Evolutionary conservation across 1,284 basidiomycete species (phyloP).

Genomic region (Rhodotorula mucilaginosa): DNA sequence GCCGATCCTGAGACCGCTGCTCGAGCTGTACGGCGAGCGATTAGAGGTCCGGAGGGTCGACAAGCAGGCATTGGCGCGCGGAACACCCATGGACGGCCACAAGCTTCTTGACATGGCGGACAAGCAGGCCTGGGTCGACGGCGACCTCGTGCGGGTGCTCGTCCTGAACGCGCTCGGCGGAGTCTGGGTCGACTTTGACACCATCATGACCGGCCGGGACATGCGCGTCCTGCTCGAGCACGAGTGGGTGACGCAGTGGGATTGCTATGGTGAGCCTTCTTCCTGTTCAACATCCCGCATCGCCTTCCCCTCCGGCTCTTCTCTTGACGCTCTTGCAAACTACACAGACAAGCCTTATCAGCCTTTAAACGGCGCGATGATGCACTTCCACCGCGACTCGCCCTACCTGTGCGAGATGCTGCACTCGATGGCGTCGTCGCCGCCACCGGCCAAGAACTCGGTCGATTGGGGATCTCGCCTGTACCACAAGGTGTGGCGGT

Average conservation of each 20-base stretch:
- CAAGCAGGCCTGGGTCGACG: constrained; percentile 84
- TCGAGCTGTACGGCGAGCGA: constrained; percentile 61
- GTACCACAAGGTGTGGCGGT: constrained; percentile 80
- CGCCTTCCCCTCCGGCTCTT: not conserved
- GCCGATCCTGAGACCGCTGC: constrained; percentile 61
- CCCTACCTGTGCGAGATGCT: constrained; percentile 94
- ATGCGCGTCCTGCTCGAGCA: constrained; percentile 77
- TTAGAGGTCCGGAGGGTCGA: constrained; percentile 69
- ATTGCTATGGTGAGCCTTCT: constrained; percentile 75
- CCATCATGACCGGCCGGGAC: constrained; percentile 72
- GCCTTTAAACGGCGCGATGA: constrained; percentile 84
- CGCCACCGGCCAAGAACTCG: constrained; percentile 67
- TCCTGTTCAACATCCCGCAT: not conserved
- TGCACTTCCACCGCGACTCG: constrained; percentile 82
- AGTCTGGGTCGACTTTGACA: constrained; percentile 94
- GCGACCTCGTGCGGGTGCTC: constrained; percentile 78
- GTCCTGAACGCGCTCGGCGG: constrained; percentile 87
- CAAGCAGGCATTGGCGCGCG: constrained; percentile 63
- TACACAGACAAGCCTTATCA: constrained; percentile 74
- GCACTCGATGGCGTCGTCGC: constrained; percentile 73
- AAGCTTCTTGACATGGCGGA: constrained; percentile 60
- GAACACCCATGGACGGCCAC: constrained; percentile 70
- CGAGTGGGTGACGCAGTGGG: constrained; percentile 90
- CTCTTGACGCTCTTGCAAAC: not conserved
- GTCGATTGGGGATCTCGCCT: constrained; percentile 89